These are phyloP conservation scores for Pisolithus microcarpus DNA, from an alignment of 768 basidiomycete genomes.

Conservation along the genomic window DNA sequence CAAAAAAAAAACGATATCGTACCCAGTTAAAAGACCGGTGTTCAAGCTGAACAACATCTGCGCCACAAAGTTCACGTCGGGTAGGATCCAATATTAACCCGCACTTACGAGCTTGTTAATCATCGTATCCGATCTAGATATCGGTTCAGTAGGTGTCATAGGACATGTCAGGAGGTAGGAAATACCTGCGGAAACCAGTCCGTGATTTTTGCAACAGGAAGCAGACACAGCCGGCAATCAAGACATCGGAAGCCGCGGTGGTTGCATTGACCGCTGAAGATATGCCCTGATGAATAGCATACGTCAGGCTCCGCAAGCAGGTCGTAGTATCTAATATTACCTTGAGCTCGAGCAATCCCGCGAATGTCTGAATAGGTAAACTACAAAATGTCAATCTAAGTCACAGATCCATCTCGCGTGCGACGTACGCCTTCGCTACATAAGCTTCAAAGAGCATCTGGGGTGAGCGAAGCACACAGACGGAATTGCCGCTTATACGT, in stretches of 20 bases:
- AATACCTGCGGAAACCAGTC: conserved; percentile 43
- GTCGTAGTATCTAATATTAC: conserved; percentile 9
- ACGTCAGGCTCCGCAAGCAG: background rate
- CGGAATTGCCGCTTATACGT: conserved; percentile 5
- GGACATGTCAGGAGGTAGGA: background rate
- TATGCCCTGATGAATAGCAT: conserved; percentile 20
- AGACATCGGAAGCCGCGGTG: conserved; percentile 39
- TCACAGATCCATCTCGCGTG: background rate
- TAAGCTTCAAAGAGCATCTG: conserved; percentile 24
- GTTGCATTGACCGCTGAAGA: conserved; percentile 47
- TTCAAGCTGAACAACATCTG: conserved; percentile 51
- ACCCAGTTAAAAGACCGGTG: conserved; percentile 28
- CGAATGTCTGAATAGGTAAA: conserved; percentile 33
- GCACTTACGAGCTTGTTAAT: conserved; percentile 36
- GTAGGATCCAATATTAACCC: background rate
- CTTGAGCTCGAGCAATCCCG: conserved; percentile 39
- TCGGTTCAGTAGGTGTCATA: background rate
- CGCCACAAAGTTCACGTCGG: background rate
- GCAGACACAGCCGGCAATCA: conserved; percentile 44
- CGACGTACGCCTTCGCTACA: conserved; percentile 28
- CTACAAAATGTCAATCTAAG: conserved; percentile 19
- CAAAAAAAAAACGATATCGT: conserved; percentile 1
- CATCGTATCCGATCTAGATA: conserved; percentile 38
- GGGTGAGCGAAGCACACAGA: conserved; percentile 4
- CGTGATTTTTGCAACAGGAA: conserved; percentile 39